Evolutionary conservation across 192 early-diverging fungal species (phyloP).

Genomic region (Pilaira anomala): DNA sequence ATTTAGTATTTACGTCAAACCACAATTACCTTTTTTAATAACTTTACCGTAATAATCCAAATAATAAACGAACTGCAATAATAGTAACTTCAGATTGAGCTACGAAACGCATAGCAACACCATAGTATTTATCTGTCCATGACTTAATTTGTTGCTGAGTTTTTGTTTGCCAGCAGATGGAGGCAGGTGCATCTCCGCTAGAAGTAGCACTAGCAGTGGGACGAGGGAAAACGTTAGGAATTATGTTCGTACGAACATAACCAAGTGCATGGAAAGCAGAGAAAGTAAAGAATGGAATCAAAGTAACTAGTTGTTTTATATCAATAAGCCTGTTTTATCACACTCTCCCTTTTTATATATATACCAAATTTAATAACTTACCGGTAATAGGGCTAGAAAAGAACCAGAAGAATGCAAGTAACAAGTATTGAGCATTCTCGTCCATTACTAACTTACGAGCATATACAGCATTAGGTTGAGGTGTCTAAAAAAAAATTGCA

Average conservation of each 20-base stretch:
- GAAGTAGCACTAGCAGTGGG: not conserved
- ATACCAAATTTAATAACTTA: conserved; percentile 26
- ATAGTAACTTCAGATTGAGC: conserved; percentile 67
- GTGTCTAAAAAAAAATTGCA: conserved; percentile 40
- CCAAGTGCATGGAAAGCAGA: conserved; percentile 73
- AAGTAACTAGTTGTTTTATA: conserved; percentile 50
- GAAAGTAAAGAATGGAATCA: conserved; percentile 67
- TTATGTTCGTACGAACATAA: conserved; percentile 63
- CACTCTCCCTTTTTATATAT: not conserved
- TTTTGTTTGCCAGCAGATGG: conserved; percentile 35
- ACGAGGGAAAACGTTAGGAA: conserved; percentile 61
- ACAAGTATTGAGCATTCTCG: conserved; percentile 75
- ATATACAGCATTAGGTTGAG: conserved; percentile 57
- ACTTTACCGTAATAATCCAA: conserved; percentile 50
- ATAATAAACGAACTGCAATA: conserved; percentile 60
- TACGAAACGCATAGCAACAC: conserved; percentile 57
- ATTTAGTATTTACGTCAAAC: too few species aligned
- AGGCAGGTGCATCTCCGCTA: conserved; percentile 21
- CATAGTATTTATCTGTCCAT: conserved; percentile 60
- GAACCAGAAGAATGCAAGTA: conserved; percentile 69
- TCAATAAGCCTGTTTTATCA: conserved; percentile 7
- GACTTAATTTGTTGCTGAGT: conserved; percentile 49
- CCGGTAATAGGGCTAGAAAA: conserved; percentile 66
- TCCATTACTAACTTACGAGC: conserved; percentile 60
- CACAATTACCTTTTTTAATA: not conserved